Evolutionary conservation across 345 rosid species (phyloP), one percentile per base, ranked within the genome.

Genomic region (Brassica juncea): DNA sequence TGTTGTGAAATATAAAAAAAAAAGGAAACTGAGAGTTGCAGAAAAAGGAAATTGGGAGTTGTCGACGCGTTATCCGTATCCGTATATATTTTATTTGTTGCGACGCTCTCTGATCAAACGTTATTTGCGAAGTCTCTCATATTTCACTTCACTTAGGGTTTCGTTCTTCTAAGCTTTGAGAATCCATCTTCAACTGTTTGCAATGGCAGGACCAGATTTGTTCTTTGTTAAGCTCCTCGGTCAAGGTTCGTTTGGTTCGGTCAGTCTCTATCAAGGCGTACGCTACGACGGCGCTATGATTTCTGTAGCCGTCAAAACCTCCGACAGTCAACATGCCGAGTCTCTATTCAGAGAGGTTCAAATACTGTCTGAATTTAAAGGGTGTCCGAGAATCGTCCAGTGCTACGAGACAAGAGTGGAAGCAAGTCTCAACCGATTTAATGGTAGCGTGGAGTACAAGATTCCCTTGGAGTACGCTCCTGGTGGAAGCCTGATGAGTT

Each of bases 401-500:
- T 86, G 83, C 31, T 83, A 73, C 14, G 84, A 83, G 0, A 86
- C 68, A 27, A 85, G 68, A 68, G 73, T 74, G 28, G 1, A 8
- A 65, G 35, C 72, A 44, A 81, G 32, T 0, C 0, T 8, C 0
- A 27, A 68, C 42, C 0, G 21, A 5, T 49, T 49, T 49, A 49
- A 74, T 6, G 85, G 84, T 6, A 12, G 70, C 30, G 31, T 80
- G 80, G 77, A 47, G 15, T 86, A 83, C 79, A 83, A 75, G 23
- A 5, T 87, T 2, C 9, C 77, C 5, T 49, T 88, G 66, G 91
- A 88, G 60, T 86, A 86, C 28, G 88, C 88, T 3, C 55, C 82
- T 3, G 86, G 83, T 14, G 87, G 86, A 70, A 79, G 83, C 75
- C 82, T 87, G n/a, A 74, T 58, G 6, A 32, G 16, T 68, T 32